phyloP scores from a whole-genome alignment of 169 alveolate species.

The Eimeria zaria region DNA sequence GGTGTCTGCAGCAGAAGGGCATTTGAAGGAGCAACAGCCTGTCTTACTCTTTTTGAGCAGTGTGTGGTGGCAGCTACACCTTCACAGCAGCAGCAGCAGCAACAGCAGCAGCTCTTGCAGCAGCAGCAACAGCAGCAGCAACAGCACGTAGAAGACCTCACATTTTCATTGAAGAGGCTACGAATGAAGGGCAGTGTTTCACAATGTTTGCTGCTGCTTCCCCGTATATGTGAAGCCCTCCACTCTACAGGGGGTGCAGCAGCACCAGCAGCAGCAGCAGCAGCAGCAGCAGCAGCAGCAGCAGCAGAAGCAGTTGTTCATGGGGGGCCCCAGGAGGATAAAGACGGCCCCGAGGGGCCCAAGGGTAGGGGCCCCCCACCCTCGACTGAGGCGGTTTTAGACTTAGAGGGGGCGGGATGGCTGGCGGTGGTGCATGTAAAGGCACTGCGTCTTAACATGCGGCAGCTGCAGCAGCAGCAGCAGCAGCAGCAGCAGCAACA shows the following conservation, averaged over 20 bases:
- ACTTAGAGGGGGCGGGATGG: conserved; percentile 66
- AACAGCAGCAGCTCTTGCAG: conserved; percentile 32
- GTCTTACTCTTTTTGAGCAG: conserved; percentile 8
- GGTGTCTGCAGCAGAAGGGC: conserved; percentile 53
- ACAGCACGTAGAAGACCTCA: background rate
- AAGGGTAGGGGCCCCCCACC: background rate
- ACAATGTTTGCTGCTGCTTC: conserved; percentile 39
- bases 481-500: conserved; percentile 36
- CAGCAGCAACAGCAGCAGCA: conserved; percentile 17
- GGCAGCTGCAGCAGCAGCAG: conserved; percentile 52
- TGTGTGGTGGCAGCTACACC: conserved; percentile 38
- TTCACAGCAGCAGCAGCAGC: conserved; percentile 37
- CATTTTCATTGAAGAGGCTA: background rate
- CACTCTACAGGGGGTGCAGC: background rate
- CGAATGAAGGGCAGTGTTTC: conserved; percentile 7
- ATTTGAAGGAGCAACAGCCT: conserved; percentile 39
- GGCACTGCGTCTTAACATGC: background rate
- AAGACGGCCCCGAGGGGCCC: conserved; percentile 17
- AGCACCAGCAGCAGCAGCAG: conserved; percentile 21
- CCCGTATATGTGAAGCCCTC: background rate
- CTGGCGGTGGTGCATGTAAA: conserved; percentile 41
- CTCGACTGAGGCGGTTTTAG: background rate
- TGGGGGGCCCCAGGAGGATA: background rate
- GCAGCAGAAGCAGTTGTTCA: background rate
- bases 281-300: conserved; percentile 17